phyloP scores from a whole-genome alignment of 2,329 filamentous ascomycete species.

The Aspergillus transmontanensis region DNA sequence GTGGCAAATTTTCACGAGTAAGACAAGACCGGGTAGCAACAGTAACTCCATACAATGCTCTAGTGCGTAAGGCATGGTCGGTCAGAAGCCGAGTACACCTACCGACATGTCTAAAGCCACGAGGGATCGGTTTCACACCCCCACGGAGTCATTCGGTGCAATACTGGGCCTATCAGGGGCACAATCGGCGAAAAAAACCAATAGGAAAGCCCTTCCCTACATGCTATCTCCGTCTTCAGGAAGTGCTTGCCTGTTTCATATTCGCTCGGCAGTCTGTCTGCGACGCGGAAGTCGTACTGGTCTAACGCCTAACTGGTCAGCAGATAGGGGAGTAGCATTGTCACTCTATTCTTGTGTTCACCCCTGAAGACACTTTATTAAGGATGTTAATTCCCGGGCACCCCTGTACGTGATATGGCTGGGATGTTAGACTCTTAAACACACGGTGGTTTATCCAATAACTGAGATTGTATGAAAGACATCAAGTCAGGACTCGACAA shows the following conservation, averaged over 20 bases:
- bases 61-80: not conserved
- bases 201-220: not conserved
- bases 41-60: not conserved
- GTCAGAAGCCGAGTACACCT: not conserved
- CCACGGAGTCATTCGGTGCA: not conserved
- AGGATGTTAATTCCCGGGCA: too few relatives aligned
- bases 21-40: not conserved
- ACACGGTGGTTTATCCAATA: too few relatives aligned
- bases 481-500: too few relatives aligned
- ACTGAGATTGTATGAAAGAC: too few relatives aligned
- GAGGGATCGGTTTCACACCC: not conserved
- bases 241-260: not conserved
- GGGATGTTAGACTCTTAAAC: not conserved
- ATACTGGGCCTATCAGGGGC: fast-evolving
- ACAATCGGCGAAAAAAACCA: not conserved
- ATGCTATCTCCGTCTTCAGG: not conserved
- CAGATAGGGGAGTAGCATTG: fast-evolving
- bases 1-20: not conserved
- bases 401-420: too few relatives aligned
- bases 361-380: not conserved
- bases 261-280: not conserved
- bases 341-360: fast-evolving
- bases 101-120: not conserved
- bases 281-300: fast-evolving
- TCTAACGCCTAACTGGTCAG: too few relatives aligned